Base-by-base conservation (phyloP, 495 filamentous ascomycete genomes). In the Lindgomyces ingoldianus region DNA sequence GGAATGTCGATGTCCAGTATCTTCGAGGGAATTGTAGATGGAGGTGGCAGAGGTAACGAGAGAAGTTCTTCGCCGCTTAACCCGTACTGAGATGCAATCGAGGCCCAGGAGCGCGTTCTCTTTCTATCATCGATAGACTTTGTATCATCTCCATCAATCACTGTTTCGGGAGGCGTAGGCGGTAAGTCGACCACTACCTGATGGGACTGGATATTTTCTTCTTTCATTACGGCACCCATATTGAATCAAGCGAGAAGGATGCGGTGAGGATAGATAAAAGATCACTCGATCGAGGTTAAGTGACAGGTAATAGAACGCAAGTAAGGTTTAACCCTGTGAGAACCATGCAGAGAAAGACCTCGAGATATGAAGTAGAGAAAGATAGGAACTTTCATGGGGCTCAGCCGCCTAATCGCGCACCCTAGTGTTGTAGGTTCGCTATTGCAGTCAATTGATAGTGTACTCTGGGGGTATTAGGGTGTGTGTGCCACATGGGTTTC, bases 1-100 rank as follows among this genome's bases (percentile, higher is more conserved):
- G 87, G 86, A 57, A 88, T 79, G 70, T 98, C 93, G 69, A 89
- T 70, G 36, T 85, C 81, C 8, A 96, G 79, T 16, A 95, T 83
- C 41, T 82, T 77, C 45, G 81, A 86, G 14, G 85, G 87, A 33
- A 75, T 68, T 49, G 74, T 81, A 4, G 87, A 82, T n/a, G 79
- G 83, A 6, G 92, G 93, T 18, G 91, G 91, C 11, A 96, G 79
- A 4, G 90, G 86, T 54, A 87, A 75, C n/a, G 44, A 18, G 19
- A 65, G 12, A 14, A 47, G 2, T 16, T 69, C 60, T 44, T n/a
- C n/a, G n/a, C n/a, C n/a, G n/a, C n/a, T n/a, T n/a, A n/a, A n/a
- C n/a, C n/a, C n/a, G n/a, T n/a, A n/a, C n/a, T n/a, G n/a, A n/a
- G n/a, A n/a, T n/a, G n/a, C n/a, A n/a, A n/a, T n/a, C n/a, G n/a